Evolutionary conservation across 106 monocot genomes (phyloP), one percentile per base, ranked within the genome.

Genomic region (Apostasia ramifera): DNA sequence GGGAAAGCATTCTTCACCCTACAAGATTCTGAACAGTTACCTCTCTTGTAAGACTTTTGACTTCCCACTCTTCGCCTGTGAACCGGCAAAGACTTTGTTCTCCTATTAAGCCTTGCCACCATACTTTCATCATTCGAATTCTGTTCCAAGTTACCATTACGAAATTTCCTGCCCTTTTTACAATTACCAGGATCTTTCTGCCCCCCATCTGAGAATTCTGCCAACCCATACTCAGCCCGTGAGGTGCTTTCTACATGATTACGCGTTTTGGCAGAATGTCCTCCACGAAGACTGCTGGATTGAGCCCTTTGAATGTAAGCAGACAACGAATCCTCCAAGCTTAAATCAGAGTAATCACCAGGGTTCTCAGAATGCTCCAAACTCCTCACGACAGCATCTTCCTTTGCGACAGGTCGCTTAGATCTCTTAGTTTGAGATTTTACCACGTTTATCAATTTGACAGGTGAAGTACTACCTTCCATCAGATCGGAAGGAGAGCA

Each of bases 301-400:
- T 73, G 74, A 40, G 72, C 82, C 68, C 68, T 82, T 43, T 61
- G 37, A 26, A 84, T 45, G 55, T 80, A 84, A 5, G 68, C 51
- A 54, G 74, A 77, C 9, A 91, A 70, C 2, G 72, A 91, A 75
- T 82, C 79, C 3, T 78, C 77, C 7, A 60, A 44, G 26, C 68
- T 76, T 39, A 45, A 82, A 69, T 80, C 73, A 5, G 73, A 71
- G 60, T 70, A 71, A 66, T 47, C 57, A 59, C 44, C 57, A 42
- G 42, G 49, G 55, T 37, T 65, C 54, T 44, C 71, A 15, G 54
- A 15, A 67, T 40, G 58, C 58, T 43, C 73, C 1, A 47, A 53
- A 8, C 13, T 45, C 63, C 52, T 55, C 74, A 8, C 73, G 63
- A 49, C 55, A 42, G 40, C 61, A 11, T 9, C 71, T 39, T 53